Percentiles rank a stretch among this genome's conserved stretches.
phyloP scores from a whole-genome alignment of 176 grass and related monocot species.

The Thinopyrum elongatum region DNA sequence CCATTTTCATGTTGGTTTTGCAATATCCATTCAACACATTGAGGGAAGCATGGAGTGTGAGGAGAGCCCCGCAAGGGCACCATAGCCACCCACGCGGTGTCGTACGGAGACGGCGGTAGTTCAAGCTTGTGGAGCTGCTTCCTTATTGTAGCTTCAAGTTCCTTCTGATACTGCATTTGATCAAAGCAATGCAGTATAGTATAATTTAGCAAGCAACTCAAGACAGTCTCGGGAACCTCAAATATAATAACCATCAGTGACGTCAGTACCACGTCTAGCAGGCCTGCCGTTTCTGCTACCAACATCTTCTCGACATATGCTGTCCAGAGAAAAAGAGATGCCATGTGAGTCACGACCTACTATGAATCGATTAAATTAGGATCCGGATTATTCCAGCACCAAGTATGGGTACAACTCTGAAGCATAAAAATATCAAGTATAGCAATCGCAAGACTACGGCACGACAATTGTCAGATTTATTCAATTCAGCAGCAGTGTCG shows the following conservation, averaged over 20 bases:
- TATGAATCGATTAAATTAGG: not conserved
- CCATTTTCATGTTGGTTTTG: constrained; percentile 49
- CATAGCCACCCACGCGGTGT: constrained; percentile 45
- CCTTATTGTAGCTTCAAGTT: not conserved
- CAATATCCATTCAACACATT: constrained; percentile 59
- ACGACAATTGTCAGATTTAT: not conserved
- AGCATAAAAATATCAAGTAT: not conserved
- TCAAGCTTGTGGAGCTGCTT: not conserved
- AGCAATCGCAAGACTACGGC: not conserved
- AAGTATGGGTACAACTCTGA: not conserved
- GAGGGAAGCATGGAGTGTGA: constrained; percentile 39
- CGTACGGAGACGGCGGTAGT: not conserved
- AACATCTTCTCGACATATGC: not conserved
- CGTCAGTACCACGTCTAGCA: not conserved
- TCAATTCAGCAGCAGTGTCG: not conserved
- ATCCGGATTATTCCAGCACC: not conserved
- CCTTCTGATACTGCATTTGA: not conserved
- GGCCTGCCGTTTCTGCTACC: not conserved
- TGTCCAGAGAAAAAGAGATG: not conserved
- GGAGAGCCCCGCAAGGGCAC: constrained; percentile 35
- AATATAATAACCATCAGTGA: not conserved
- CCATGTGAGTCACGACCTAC: not conserved
- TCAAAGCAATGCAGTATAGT: not conserved
- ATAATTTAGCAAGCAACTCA: not conserved
- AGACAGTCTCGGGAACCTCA: not conserved